A percentile compares a stretch with the other conserved stretches of the same genome.
Evolutionary conservation across 306 rosid species (phyloP).

Genomic region (Ormosia semicastrata): DNA sequence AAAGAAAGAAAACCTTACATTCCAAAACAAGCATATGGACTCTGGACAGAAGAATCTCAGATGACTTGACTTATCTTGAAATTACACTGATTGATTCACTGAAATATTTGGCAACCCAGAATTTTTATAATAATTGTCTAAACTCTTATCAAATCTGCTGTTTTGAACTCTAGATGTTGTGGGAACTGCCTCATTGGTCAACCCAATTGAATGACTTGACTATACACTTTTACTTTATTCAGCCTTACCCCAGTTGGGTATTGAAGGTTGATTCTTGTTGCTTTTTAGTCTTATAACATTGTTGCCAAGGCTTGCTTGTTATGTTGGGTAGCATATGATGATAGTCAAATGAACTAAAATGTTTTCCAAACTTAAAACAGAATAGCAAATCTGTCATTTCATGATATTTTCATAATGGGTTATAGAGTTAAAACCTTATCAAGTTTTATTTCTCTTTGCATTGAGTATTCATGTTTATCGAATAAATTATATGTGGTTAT

Average conservation of each 20-base stretch:
- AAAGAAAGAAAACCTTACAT: conserved; percentile 4
- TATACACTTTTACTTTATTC: too few species aligned
- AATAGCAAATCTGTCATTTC: background rate
- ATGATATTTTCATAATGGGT: background rate
- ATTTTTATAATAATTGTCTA: conserved; percentile 33
- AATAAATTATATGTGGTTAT: background rate
- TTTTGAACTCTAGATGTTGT: conserved; percentile 31
- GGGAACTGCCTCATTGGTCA: conserved; percentile 23
- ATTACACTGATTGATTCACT: conserved; percentile 14
- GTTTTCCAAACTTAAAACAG: background rate
- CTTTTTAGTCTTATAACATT: conserved; percentile 7
- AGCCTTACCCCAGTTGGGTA: background rate
- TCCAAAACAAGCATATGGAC: conserved; percentile 34
- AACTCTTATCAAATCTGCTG: conserved; percentile 23
- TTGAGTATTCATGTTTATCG: background rate
- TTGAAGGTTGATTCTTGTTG: conserved; percentile 1
- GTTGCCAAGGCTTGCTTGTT: conserved; percentile 15
- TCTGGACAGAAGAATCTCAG: conserved; percentile 43
- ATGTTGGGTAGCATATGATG: background rate
- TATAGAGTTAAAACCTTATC: background rate
- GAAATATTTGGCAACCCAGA: conserved; percentile 14
- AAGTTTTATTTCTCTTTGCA: background rate
- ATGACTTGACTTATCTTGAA: conserved; percentile 39
- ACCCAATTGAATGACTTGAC: background rate
- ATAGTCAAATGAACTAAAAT: conserved; percentile 2